Evolutionary conservation across 345 rosid genomes (phyloP), one percentile per base, ranked within the genome.

Genomic region (Eucalyptus brandiana): DNA sequence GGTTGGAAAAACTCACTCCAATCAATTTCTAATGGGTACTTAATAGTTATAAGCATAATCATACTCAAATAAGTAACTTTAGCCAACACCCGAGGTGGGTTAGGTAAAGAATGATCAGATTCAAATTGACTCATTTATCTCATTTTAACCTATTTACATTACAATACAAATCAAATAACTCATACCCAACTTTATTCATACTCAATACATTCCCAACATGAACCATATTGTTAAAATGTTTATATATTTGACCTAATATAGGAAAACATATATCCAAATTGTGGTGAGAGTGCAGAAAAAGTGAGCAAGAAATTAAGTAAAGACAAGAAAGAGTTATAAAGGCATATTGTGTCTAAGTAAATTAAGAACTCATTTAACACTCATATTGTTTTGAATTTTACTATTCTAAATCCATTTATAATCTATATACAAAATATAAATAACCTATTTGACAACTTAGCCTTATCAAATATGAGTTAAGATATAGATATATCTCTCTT

Each of bases 191-290:
- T 1, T 6, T 0, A 56, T 13, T 56, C 30, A 56, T 56, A 56
- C 3, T 1, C 3, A 23, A 23, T 0, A 56, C 28, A 56, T 56
- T 9, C 62, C 28, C 30, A 56, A 56, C 0, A 3, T 0, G 0
- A 56, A 23, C 12, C 12, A 56, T 56, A 9, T 56, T 56, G 13
- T 23, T 56, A 21, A 9, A 21, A 56, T 1, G 1, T 13, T 56
- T 23, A 9, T 30, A 21, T 56, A 56, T 56, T 56, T 23, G 62
- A 23, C 6, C 30, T 56, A 56, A 56, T 23, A 12, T 56, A 21
- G 30, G 1, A 56, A 54, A 56, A 56, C 30, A 56, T 24, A 23
- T 23, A 56, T 4, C 5, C 30, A 23, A 56, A 23, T 24, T 56
- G 12, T 56, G 62, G 3, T 56, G 23, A 56, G 30, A 56, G 28